Evolutionary conservation across 2,329 filamentous ascomycete genomes (phyloP).

Genomic region (Stagonosporopsis rhizophila): DNA sequence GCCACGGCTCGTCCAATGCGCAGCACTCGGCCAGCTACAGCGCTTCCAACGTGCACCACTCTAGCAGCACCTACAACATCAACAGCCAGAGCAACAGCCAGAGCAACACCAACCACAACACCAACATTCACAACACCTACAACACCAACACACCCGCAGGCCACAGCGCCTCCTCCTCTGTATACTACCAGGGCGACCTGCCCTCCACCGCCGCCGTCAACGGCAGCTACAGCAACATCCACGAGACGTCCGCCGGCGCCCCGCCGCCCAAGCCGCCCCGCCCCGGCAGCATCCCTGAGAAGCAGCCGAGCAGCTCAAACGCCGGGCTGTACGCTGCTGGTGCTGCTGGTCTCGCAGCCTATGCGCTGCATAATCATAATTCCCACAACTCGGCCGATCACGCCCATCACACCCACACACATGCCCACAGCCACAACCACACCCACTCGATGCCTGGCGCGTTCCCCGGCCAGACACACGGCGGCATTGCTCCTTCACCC

Average conservation of each 20-base stretch:
- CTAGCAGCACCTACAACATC: conserved; percentile 6
- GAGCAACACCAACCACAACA: too few species aligned
- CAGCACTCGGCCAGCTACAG: conserved; percentile 38
- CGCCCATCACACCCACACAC: conserved; percentile 43
- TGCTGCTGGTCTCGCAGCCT: conserved; percentile 56
- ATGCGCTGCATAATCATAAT: conserved; percentile 53
- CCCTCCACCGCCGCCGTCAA: conserved; percentile 39
- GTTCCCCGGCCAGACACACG: conserved; percentile 34
- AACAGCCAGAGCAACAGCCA: too few species aligned
- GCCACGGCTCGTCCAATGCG: conserved; percentile 39
- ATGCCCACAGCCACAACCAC: conserved; percentile 32
- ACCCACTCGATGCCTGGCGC: conserved; percentile 39
- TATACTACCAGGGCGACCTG: conserved; percentile 42
- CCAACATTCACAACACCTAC: conserved; percentile 23
- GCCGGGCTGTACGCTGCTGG: conserved; percentile 56
- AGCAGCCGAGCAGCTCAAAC: conserved; percentile 53
- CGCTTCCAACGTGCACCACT: conserved; percentile 37
- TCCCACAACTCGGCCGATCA: conserved; percentile 27
- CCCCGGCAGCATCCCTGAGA: conserved; percentile 51
- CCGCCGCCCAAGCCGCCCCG: conserved; percentile 46
- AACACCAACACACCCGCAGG: neutral
- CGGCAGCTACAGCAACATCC: conserved; percentile 43
- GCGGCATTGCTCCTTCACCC: conserved; percentile 26
- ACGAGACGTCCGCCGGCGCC: conserved; percentile 31
- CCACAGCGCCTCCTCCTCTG: conserved; percentile 21